Evolutionary conservation across 306 rosid genomes (phyloP).

Genomic region (Quercus cerris): DNA sequence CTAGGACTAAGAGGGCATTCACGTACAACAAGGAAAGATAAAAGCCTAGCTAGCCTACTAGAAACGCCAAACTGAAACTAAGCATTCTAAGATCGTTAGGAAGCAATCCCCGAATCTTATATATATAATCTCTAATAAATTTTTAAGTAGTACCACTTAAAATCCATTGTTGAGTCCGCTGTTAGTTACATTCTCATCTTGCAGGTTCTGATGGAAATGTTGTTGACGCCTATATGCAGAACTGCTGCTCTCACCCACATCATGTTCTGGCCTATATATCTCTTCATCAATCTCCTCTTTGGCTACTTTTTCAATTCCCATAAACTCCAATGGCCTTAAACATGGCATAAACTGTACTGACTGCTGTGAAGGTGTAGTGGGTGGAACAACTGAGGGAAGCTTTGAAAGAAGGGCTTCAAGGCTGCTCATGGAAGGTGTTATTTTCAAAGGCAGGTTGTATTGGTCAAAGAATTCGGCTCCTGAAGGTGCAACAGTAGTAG

Average conservation of each 20-base stretch:
- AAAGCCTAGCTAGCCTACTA: background rate
- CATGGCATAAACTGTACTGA: slow-evolving; percentile 15
- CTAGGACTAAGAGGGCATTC: background rate
- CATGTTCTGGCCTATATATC: slow-evolving; percentile 50
- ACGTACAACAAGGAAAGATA: background rate
- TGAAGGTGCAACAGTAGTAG: slow-evolving; percentile 24
- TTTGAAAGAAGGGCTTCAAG: slow-evolving; percentile 70
- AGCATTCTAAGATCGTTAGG: background rate
- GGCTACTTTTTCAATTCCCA: slow-evolving; percentile 54
- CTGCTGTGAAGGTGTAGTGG: slow-evolving; percentile 9
- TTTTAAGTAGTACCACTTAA: slow-evolving; percentile 4
- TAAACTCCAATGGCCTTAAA: slow-evolving; percentile 48
- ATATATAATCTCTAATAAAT: slow-evolving; percentile 6
- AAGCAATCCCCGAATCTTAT: slow-evolving; percentile 1
- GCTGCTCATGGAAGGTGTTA: slow-evolving; percentile 76
- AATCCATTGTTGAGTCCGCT: slow-evolving; percentile 17
- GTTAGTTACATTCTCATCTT: slow-evolving; percentile 39
- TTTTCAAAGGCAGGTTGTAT: slow-evolving; percentile 40
- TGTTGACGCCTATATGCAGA: slow-evolving; percentile 40
- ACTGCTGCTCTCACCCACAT: slow-evolving; percentile 60
- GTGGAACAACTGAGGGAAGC: slow-evolving; percentile 67
- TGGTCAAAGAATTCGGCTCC: slow-evolving; percentile 38
- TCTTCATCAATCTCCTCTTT: slow-evolving; percentile 61
- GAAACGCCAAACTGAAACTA: background rate
- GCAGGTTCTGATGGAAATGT: slow-evolving; percentile 46